Percentiles rank a stretch among this genome's conserved stretches.
Evolutionary conservation across 805 yeast species (phyloP).

Genomic region (Pichia membranifaciens): DNA sequence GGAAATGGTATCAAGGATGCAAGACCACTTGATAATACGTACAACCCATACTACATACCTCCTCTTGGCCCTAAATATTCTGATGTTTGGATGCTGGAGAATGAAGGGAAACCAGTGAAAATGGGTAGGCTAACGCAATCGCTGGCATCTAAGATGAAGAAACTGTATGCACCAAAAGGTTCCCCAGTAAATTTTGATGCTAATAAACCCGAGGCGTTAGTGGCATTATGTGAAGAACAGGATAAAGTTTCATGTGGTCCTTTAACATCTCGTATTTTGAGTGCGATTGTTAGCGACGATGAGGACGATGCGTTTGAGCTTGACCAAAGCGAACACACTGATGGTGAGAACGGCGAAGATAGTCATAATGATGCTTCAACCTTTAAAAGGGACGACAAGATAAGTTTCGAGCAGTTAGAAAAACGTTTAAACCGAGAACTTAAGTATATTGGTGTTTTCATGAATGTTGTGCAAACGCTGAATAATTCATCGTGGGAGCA

Average conservation of each 20-base stretch:
- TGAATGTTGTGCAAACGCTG: conserved; percentile 46
- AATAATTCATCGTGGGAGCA: conserved; percentile 36
- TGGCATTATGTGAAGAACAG: conserved; percentile 52
- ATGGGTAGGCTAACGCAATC: conserved; percentile 24
- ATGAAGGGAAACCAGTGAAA: conserved; percentile 29
- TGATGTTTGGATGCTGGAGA: conserved; percentile 85
- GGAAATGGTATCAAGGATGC: background rate
- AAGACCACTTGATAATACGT: background rate
- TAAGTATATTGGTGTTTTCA: conserved; percentile 82
- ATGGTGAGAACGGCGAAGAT: conserved; percentile 19
- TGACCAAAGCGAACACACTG: background rate
- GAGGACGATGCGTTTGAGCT: conserved; percentile 11
- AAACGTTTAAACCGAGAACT: conserved; percentile 84
- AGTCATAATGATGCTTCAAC: conserved; percentile 31
- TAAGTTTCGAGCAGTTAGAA: conserved; percentile 77
- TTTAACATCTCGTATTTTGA: conserved; percentile 69
- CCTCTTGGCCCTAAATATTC: conserved; percentile 78
- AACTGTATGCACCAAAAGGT: conserved; percentile 45
- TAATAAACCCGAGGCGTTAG: background rate
- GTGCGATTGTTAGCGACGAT: conserved; percentile 63
- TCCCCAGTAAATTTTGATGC: conserved; percentile 44
- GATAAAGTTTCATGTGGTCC: conserved; percentile 81
- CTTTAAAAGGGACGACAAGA: conserved; percentile 33
- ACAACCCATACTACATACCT: conserved; percentile 72
- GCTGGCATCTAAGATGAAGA: conserved; percentile 21